phyloP scores from a whole-genome alignment of 169 alveolate genomes.

The Plasmodium ovale region DNA sequence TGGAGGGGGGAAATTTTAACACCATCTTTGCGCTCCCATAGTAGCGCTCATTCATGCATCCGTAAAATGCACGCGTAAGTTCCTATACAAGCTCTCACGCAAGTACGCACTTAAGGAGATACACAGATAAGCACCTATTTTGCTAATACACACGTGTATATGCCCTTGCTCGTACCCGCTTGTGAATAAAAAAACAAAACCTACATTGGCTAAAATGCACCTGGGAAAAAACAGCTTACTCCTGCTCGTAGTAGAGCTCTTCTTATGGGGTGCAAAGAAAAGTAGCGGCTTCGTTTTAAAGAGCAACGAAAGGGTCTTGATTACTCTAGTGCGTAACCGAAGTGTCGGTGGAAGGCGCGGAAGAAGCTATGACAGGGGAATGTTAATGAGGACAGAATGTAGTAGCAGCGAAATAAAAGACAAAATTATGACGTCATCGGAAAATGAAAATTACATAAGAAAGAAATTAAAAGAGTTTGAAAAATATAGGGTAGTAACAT shows the following conservation, averaged over 20 bases:
- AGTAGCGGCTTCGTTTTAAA: no score
- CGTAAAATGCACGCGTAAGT: no score
- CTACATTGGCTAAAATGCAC: background rate
- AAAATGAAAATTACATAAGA: constrained; percentile 60
- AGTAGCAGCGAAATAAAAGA: background rate
- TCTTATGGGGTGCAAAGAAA: no score
- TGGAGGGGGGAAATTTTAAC: no score
- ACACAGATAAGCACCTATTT: no score
- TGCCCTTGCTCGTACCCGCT: background rate
- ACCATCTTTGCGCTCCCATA: no score
- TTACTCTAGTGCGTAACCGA: no score
- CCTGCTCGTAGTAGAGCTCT: constrained; percentile 1
- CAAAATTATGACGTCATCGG: constrained; percentile 37
- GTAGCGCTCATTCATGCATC: no score
- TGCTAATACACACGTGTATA: background rate
- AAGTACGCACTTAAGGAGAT: no score
- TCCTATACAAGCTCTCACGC: no score
- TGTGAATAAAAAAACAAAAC: background rate
- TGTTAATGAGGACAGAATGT: background rate
- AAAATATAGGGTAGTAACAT: constrained; percentile 55
- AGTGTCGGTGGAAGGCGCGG: no score
- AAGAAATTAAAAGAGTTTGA: constrained; percentile 53
- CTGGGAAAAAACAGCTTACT: background rate
- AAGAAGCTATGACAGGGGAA: background rate
- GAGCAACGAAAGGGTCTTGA: no score